These are phyloP conservation scores for Themeda triandra DNA, from an alignment of 176 grass and related monocot species.

Conservation along the genomic window DNA sequence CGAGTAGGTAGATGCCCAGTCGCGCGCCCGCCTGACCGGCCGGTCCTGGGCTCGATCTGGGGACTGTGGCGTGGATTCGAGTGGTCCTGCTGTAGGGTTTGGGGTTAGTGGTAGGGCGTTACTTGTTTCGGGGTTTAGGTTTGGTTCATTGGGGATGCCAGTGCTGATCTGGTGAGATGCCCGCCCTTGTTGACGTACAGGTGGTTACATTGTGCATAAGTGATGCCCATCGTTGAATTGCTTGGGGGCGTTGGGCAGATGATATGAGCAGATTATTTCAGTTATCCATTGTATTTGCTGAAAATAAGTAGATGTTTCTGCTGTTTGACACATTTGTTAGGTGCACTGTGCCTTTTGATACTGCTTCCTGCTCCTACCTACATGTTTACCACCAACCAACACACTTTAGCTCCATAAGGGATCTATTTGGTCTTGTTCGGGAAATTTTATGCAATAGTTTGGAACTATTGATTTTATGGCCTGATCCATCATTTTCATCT, in stretches of 20 bases:
- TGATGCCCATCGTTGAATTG: neutral
- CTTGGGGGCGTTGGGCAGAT: neutral
- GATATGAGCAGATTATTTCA: neutral
- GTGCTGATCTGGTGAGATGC: neutral
- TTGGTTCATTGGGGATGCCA: neutral
- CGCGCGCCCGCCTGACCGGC: neutral
- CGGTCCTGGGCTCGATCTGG: neutral
- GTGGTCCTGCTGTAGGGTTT: neutral
- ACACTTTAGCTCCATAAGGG: neutral
- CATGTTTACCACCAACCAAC: neutral
- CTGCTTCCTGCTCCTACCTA: neutral
- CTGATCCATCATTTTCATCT: neutral
- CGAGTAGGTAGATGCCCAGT: neutral
- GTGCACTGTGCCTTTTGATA: neutral
- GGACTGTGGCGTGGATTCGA: neutral
- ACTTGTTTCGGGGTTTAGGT: conserved; percentile 1
- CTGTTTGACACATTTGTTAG: neutral
- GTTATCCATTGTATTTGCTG: neutral
- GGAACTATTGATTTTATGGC: neutral
- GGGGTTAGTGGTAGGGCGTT: neutral
- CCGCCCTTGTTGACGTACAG: too few relatives aligned
- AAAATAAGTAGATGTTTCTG: neutral
- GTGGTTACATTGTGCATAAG: neutral
- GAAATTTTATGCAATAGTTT: neutral
- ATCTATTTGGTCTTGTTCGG: neutral